Conservation (phyloP, 169 alveolate genomes). For the Sarcocystis neurona region DNA sequence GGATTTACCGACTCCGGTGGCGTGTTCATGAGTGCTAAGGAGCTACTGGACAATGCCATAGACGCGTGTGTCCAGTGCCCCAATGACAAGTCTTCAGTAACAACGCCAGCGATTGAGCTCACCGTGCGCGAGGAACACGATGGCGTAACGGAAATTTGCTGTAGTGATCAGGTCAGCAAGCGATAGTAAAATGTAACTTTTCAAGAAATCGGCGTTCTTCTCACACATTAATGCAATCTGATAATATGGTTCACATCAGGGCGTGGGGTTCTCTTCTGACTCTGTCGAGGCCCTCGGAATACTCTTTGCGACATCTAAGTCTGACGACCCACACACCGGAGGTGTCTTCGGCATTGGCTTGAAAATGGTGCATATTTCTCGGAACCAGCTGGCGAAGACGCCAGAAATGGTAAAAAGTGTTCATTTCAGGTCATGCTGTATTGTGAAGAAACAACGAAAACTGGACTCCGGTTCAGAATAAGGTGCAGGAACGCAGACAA, state of each 20-base stretch:
- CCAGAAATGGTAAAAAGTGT: not conserved
- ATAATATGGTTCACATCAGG: slow-evolving; percentile 1
- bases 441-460: not conserved
- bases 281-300: slow-evolving; percentile 56
- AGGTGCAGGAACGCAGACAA: not conserved
- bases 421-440: slow-evolving; percentile 20
- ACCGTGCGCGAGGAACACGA: not conserved
- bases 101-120: slow-evolving; percentile 5
- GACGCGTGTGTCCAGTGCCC: slow-evolving; percentile 53
- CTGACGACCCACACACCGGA: slow-evolving; percentile 41
- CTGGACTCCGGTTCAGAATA: not conserved
- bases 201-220: too few relatives aligned
- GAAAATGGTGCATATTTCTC: slow-evolving; percentile 39
- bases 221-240: not conserved
- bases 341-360: slow-evolving; percentile 68
- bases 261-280: slow-evolving; percentile 51
- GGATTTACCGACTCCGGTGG: slow-evolving; percentile 52
- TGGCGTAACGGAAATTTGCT: not conserved
- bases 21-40: slow-evolving; percentile 59
- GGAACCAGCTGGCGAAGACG: not conserved
- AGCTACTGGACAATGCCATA: slow-evolving; percentile 60
- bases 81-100: not conserved
- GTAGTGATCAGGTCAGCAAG: slow-evolving; percentile 53
- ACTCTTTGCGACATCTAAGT: slow-evolving; percentile 58
- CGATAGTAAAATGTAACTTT: too few relatives aligned